These are phyloP conservation scores for Chloropicon primus DNA, from an alignment of 139 green algal species.

Conservation along the genomic window DNA sequence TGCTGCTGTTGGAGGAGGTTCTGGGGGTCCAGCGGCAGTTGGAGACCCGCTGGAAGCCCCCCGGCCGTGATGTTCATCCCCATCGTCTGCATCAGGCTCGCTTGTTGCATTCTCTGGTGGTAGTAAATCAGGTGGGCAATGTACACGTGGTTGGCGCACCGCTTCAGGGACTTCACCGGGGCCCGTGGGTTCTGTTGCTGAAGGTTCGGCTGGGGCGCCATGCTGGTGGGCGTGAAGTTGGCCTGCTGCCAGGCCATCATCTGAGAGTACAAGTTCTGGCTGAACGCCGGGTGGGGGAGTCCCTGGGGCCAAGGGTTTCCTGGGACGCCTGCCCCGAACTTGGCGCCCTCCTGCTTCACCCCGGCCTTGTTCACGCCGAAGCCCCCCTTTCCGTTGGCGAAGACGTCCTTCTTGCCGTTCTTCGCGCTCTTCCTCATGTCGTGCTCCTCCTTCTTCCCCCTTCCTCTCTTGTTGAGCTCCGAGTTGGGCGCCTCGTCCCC, in stretches of 20 bases:
- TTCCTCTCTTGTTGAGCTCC: not conserved
- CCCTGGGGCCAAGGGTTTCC: not conserved
- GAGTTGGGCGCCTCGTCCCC: not conserved
- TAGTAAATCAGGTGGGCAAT: slow-evolving; percentile 50
- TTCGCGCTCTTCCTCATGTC: not conserved
- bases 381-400: not conserved
- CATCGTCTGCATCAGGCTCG: not conserved
- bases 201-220: not conserved
- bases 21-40: not conserved
- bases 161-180: slow-evolving; percentile 15
- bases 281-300: not conserved
- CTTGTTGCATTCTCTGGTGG: slow-evolving; percentile 22
- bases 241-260: not conserved
- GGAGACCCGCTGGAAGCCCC: not conserved
- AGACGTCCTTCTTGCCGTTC: not conserved
- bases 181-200: not conserved
- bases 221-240: not conserved
- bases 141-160: slow-evolving; percentile 47
- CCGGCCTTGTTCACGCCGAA: not conserved
- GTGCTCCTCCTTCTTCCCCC: not conserved
- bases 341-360: not conserved
- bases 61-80: not conserved
- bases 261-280: not conserved
- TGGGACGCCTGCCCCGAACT: not conserved
- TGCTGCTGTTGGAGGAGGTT: not conserved